These are phyloP conservation scores for Eucalyptus tenuipes DNA, from an alignment of 345 rosid species.

Conservation along the genomic window DNA sequence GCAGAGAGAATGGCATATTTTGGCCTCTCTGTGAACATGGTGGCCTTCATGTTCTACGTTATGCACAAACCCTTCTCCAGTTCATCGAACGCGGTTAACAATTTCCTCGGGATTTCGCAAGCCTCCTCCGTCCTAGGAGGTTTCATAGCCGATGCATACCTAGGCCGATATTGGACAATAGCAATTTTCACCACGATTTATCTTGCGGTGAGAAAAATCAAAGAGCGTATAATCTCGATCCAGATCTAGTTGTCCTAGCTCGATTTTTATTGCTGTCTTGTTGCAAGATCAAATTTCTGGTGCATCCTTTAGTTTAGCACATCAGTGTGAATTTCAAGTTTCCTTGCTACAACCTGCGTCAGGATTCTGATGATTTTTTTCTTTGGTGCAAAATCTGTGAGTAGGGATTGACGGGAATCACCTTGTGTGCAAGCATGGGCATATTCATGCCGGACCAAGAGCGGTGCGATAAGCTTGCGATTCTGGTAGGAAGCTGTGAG, in stretches of 20 bases:
- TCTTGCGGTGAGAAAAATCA: conserved; percentile 40
- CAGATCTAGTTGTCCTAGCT: not conserved
- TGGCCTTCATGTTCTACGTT: conserved; percentile 78
- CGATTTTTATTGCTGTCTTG: not conserved
- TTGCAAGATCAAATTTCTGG: not conserved
- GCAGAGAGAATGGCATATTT: conserved; percentile 96
- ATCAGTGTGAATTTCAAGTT: not conserved
- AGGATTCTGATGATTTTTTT: not conserved
- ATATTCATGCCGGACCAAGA: conserved; percentile 53
- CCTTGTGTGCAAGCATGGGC: conserved; percentile 53
- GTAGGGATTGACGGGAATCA: conserved; percentile 88
- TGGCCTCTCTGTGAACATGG: conserved; percentile 93
- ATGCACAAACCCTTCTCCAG: conserved; percentile 80
- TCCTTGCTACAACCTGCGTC: not conserved
- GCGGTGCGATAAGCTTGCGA: conserved; percentile 44
- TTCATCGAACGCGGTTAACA: conserved; percentile 83
- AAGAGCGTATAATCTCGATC: not conserved
- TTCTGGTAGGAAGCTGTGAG: conserved; percentile 61
- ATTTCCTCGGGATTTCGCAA: conserved; percentile 87
- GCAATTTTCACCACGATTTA: conserved; percentile 85
- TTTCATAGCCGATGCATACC: conserved; percentile 91
- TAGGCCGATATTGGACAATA: conserved; percentile 89
- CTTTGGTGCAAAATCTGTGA: not conserved
- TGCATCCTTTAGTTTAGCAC: not conserved
- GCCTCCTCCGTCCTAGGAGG: conserved; percentile 90